Conservation (phyloP, 441 rosid genomes). For the Brassica balearica region DNA sequence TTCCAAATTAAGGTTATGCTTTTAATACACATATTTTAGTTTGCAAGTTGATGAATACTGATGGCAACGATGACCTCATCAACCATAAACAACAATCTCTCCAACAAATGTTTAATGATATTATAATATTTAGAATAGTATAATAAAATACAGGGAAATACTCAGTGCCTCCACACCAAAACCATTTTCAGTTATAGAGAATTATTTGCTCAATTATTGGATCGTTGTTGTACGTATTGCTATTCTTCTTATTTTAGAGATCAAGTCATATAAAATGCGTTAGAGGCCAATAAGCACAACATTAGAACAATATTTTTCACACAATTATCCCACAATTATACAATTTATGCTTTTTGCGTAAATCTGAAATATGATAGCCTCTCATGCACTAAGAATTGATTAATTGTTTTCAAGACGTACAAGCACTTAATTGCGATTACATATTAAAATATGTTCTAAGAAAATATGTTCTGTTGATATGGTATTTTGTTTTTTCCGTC, state of each 20-base stretch:
- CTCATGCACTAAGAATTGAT: neutral
- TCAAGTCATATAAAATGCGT: neutral
- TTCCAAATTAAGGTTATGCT: slow-evolving; percentile 33
- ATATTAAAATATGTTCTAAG: neutral
- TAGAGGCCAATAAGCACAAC: neutral
- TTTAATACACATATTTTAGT: neutral
- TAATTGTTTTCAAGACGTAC: neutral
- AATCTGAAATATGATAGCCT: neutral
- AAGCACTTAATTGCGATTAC: neutral
- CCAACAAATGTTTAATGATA: slow-evolving; percentile 36
- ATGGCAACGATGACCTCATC: slow-evolving; percentile 45
- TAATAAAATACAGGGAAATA: slow-evolving; percentile 3
- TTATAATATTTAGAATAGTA: slow-evolving; percentile 1
- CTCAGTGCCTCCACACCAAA: slow-evolving; percentile 35
- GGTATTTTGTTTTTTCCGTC: neutral
- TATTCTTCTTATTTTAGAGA: slow-evolving; percentile 3
- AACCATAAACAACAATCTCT: slow-evolving; percentile 42
- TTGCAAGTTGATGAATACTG: slow-evolving; percentile 44
- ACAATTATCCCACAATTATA: neutral
- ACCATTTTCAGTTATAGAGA: slow-evolving; percentile 26
- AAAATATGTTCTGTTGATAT: neutral
- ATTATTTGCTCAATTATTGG: slow-evolving; percentile 12
- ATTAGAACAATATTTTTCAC: neutral
- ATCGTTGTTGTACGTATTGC: slow-evolving; percentile 8
- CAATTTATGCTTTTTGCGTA: neutral